Percentiles rank a stretch among this genome's conserved stretches.
These are phyloP conservation scores for Russula lepida DNA, from an alignment of 768 basidiomycete species.

Conservation along the genomic window DNA sequence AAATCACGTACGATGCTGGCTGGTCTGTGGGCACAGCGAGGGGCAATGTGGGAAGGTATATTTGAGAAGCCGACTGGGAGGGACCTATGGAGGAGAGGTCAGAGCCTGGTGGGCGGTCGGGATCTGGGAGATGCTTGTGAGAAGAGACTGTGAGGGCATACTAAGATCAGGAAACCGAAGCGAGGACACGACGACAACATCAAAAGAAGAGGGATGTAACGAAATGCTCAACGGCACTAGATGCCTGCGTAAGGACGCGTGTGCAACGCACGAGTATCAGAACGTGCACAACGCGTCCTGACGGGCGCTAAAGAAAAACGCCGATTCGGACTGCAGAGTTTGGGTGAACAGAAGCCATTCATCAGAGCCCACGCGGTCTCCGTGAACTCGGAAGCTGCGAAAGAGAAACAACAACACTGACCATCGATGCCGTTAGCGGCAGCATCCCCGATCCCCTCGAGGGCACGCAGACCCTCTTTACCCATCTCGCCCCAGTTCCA, in stretches of 20 bases:
- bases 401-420: conserved; percentile 23
- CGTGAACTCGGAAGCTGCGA: conserved; percentile 4
- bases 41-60: conserved; percentile 23
- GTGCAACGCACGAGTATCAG: neutral
- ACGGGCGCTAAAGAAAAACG: conserved; percentile 1
- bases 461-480: conserved; percentile 45
- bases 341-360: neutral
- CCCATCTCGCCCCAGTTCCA: conserved; percentile 63
- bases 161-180: conserved; percentile 6
- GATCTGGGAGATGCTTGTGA: conserved; percentile 7
- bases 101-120: conserved; percentile 29
- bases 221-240: neutral
- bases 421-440: conserved; percentile 25
- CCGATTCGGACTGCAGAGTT: neutral
- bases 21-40: conserved; percentile 15
- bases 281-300: neutral
- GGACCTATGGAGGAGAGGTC: conserved; percentile 61
- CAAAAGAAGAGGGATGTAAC: neutral
- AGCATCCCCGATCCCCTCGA: conserved; percentile 25
- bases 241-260: neutral
- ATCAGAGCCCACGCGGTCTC: neutral
- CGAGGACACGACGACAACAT: neutral
- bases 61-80: conserved; percentile 72
- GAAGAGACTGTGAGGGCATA: conserved; percentile 16
- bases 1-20: conserved; percentile 6